Conservation (phyloP, 192 early-diverging fungal genomes). For the Hyaloraphidium curvatum region DNA sequence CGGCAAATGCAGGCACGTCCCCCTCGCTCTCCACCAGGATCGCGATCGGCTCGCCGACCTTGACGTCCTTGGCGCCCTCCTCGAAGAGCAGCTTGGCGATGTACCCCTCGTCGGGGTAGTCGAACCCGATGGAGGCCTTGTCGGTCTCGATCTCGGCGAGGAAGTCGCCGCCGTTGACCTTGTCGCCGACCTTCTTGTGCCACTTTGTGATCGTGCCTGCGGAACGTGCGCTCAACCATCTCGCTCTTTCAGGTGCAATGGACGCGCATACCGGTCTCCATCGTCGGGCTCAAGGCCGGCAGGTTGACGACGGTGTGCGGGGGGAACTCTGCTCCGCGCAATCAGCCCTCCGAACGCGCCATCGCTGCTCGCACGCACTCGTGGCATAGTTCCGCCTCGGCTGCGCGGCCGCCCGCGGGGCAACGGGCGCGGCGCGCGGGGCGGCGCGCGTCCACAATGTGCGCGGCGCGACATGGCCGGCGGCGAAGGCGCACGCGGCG, state of each 20-base stretch:
- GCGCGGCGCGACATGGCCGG: too few species aligned
- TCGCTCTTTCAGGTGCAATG: too few species aligned
- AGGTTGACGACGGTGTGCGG: slow-evolving; percentile 70
- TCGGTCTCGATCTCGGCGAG: slow-evolving; percentile 96
- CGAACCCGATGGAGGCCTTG: slow-evolving; percentile 99
- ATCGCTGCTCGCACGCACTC: too few species aligned
- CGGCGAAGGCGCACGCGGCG: too few species aligned
- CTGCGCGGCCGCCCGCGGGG: too few species aligned
- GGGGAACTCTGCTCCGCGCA: slow-evolving; percentile 59
- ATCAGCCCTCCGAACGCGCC: too few species aligned
- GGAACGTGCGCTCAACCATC: too few species aligned
- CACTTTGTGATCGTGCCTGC: slow-evolving; percentile 66
- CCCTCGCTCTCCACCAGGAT: slow-evolving; percentile 79
- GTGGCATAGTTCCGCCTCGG: too few species aligned
- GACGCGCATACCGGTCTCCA: too few species aligned
- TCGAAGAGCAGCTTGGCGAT: slow-evolving; percentile 76
- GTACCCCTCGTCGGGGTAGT: slow-evolving; percentile 93
- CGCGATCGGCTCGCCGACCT: slow-evolving; percentile 71
- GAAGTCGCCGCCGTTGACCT: slow-evolving; percentile 72
- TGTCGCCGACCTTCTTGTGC: slow-evolving; percentile 88
- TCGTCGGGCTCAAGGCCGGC: slow-evolving; percentile 95
- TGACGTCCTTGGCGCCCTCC: slow-evolving; percentile 68
- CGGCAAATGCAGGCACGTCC: slow-evolving; percentile 68
- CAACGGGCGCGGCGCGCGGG: too few species aligned
- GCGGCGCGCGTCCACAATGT: too few species aligned